Conservation (phyloP, 2,329 filamentous ascomycete species). For the Ophiocordyceps australis region DNA sequence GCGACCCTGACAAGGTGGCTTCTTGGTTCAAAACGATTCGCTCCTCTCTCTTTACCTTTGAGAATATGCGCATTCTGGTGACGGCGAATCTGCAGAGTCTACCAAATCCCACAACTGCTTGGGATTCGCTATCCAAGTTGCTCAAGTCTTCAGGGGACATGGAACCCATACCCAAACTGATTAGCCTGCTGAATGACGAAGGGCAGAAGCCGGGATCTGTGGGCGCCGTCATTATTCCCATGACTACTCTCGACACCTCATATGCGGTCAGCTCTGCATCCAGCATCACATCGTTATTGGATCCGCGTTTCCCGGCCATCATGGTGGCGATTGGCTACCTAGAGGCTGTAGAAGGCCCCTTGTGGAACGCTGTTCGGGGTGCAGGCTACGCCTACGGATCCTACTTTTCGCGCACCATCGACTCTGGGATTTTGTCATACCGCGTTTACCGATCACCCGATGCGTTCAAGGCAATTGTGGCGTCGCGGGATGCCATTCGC, state of each 20-base stretch:
- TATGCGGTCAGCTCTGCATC: slow-evolving; percentile 61
- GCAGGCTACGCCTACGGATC: slow-evolving; percentile 87
- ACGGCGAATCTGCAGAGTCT: slow-evolving; percentile 66
- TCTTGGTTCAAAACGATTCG: slow-evolving; percentile 62
- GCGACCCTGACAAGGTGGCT: slow-evolving; percentile 59
- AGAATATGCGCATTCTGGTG: slow-evolving; percentile 74
- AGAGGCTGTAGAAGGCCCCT: slow-evolving; percentile 80
- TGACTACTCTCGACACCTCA: slow-evolving; percentile 84
- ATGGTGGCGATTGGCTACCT: slow-evolving; percentile 84
- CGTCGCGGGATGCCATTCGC: slow-evolving; percentile 56
- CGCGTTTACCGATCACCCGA: slow-evolving; percentile 83
- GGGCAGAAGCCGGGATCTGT: slow-evolving; percentile 59
- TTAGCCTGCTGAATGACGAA: slow-evolving; percentile 54
- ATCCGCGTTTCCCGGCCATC: slow-evolving; percentile 65
- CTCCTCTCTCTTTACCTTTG: slow-evolving; percentile 57
- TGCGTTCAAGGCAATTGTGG: slow-evolving; percentile 67
- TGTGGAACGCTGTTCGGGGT: slow-evolving; percentile 86
- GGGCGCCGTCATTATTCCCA: slow-evolving; percentile 64
- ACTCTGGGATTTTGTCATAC: slow-evolving; percentile 67
- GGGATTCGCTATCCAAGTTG: slow-evolving; percentile 36
- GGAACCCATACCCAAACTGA: slow-evolving; percentile 51
- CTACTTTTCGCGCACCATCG: slow-evolving; percentile 58
- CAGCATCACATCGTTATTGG: slow-evolving; percentile 57
- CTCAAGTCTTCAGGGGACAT: slow-evolving; percentile 26
- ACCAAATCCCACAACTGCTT: slow-evolving; percentile 56